Evolutionary conservation across 2,329 filamentous ascomycete genomes (phyloP).

Genomic region (Neofusicoccum sp.): DNA sequence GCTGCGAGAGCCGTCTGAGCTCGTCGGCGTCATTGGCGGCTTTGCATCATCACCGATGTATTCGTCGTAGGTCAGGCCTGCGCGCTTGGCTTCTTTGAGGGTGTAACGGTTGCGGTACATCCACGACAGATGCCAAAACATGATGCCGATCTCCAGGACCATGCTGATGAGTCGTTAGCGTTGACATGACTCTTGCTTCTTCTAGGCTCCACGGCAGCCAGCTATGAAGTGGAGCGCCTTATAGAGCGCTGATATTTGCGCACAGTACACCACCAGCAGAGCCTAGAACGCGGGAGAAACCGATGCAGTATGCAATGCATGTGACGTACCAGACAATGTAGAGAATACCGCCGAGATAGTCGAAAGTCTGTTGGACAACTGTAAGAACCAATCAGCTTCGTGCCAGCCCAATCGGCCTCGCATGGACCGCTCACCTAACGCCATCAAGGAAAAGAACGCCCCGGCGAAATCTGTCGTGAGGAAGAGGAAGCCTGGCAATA

Average conservation of each 20-base stretch:
- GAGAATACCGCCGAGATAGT: constrained; percentile 61
- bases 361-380: constrained; percentile 64
- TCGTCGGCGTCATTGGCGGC: neutral
- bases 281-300: neutral
- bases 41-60: constrained; percentile 32
- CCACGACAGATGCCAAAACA: constrained; percentile 62
- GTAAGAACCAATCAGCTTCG: neutral
- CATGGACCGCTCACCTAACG: constrained; percentile 52
- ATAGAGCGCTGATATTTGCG: too few species aligned
- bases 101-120: constrained; percentile 57
- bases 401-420: too few species aligned
- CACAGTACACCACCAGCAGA: neutral
- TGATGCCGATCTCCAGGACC: constrained; percentile 62
- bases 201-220: neutral
- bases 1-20: neutral
- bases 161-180: constrained; percentile 44
- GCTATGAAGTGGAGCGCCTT: neutral
- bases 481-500: constrained; percentile 54
- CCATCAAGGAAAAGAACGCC: constrained; percentile 66
- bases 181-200: neutral
- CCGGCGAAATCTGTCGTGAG: constrained; percentile 62
- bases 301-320: neutral
- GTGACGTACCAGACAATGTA: constrained; percentile 61
- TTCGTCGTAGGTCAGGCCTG: constrained; percentile 60
- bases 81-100: constrained; percentile 54